phyloP scores from a whole-genome alignment of 1,284 basidiomycete species.

The Ceratobasidium sp. region DNA sequence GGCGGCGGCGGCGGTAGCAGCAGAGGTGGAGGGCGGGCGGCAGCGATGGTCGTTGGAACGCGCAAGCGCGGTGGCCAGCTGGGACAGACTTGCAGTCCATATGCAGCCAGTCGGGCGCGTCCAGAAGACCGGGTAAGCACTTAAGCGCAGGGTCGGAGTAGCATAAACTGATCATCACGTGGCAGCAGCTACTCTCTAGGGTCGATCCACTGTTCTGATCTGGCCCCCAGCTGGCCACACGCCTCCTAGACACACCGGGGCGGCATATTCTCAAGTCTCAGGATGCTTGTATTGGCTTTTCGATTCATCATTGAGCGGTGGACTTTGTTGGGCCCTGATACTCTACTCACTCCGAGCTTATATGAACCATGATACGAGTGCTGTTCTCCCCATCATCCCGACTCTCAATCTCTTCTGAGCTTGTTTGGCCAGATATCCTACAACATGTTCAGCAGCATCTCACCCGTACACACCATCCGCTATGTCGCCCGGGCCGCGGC shows the following conservation, averaged over 20 bases:
- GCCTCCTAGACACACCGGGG: conserved; percentile 9
- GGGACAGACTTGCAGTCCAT: no score
- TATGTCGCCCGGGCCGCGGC: conserved; percentile 38
- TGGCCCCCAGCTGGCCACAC: conserved; percentile 24
- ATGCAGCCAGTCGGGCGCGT: no score
- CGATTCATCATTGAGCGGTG: neutral
- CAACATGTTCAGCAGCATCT: conserved; percentile 28
- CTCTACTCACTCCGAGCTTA: conserved; percentile 19
- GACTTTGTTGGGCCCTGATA: conserved; percentile 17
- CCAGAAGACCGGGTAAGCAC: neutral
- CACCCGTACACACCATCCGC: conserved; percentile 37
- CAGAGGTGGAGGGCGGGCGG: neutral
- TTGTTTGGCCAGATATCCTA: conserved; percentile 27
- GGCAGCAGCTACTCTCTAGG: conserved; percentile 17
- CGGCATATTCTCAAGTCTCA: conserved; percentile 39
- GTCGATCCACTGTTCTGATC: conserved; percentile 30
- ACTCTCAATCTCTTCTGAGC: conserved; percentile 39
- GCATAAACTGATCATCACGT: conserved; percentile 32
- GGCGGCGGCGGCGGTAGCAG: neutral
- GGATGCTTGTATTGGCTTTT: conserved; percentile 26
- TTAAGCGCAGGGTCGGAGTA: conserved; percentile 28
- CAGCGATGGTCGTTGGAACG: neutral
- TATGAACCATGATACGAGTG: conserved; percentile 37
- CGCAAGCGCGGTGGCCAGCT: no score
- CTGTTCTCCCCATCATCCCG: conserved; percentile 40